Percentiles rank a stretch among this genome's conserved stretches.
Evolutionary conservation across 306 rosid genomes (phyloP).

Genomic region (Casuarina glauca): DNA sequence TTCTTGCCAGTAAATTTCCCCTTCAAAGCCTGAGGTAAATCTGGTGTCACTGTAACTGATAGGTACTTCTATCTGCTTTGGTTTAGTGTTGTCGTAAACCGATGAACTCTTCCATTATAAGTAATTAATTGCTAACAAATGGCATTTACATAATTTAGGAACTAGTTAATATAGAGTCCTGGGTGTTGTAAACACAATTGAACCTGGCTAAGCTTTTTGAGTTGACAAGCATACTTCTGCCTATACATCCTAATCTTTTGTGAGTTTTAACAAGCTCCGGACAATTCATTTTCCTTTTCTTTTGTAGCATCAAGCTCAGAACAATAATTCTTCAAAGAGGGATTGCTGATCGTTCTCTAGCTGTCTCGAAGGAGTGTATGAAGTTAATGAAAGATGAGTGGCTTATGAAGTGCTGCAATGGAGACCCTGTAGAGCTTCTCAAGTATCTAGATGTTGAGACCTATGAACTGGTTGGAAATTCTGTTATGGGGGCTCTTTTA

Average conservation of each 20-base stretch:
- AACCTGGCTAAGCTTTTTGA: neutral
- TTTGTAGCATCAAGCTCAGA: conserved; percentile 78
- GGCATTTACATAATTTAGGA: neutral
- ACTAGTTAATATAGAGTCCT: neutral
- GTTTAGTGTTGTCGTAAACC: conserved; percentile 2
- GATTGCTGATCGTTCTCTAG: conserved; percentile 81
- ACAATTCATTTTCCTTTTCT: neutral
- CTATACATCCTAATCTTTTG: neutral
- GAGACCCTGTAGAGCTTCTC: conserved; percentile 67
- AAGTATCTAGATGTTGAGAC: conserved; percentile 98
- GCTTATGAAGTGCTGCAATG: conserved; percentile 74
- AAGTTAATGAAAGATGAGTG: conserved; percentile 89
- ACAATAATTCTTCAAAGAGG: conserved; percentile 84
- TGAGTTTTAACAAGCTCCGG: neutral
- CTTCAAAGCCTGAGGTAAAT: conserved; percentile 94
- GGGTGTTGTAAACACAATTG: neutral
- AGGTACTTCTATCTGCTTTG: neutral
- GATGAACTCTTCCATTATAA: neutral
- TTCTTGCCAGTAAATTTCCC: conserved; percentile 90
- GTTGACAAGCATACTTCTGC: neutral
- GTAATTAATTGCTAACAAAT: neutral
- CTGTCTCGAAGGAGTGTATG: conserved; percentile 83
- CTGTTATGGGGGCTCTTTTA: conserved; percentile 72
- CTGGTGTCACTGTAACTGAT: neutral
- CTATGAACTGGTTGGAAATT: conserved; percentile 82